phyloP scores from a whole-genome alignment of 75 land plant species.

The Isoetes taiwanensis region DNA sequence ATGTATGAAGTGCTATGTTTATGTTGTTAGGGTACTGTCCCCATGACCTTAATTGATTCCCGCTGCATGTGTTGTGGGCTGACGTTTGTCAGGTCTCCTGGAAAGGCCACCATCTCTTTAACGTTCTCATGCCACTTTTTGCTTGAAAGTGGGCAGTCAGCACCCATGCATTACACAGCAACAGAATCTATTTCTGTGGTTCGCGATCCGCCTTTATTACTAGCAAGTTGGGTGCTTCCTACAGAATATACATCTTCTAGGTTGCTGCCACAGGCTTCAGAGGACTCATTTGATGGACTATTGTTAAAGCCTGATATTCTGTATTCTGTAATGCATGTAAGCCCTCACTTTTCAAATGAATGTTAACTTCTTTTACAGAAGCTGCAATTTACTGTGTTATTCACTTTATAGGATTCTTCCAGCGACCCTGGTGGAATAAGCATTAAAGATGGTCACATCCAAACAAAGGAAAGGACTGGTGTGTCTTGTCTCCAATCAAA shows the following conservation, averaged over 20 bases:
- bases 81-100: slow-evolving; percentile 81
- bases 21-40: too few species aligned
- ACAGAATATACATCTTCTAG: slow-evolving; percentile 56
- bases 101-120: slow-evolving; percentile 52
- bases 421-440: slow-evolving; percentile 23
- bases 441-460: slow-evolving; percentile 45
- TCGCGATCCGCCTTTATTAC: slow-evolving; percentile 73
- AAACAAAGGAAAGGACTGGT: slow-evolving; percentile 49
- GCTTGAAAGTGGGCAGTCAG: slow-evolving; percentile 15
- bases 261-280: slow-evolving; percentile 44
- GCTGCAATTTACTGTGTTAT: not conserved
- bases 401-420: not conserved
- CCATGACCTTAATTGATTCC: too few species aligned
- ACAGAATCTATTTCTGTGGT: slow-evolving; percentile 43
- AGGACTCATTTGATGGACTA: slow-evolving; percentile 10
- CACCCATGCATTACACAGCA: slow-evolving; percentile 36
- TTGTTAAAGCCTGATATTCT: slow-evolving; percentile 2
- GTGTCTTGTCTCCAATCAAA: slow-evolving; percentile 69
- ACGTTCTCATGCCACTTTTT: slow-evolving; percentile 62
- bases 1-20: too few species aligned
- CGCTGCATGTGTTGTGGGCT: too few species aligned
- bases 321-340: slow-evolving; percentile 49
- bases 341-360: not conserved
- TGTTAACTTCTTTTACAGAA: not conserved
- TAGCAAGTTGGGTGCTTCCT: slow-evolving; percentile 82